Evolutionary conservation across 305 asterid species (phyloP).

Genomic region (Fraxinus sp.): DNA sequence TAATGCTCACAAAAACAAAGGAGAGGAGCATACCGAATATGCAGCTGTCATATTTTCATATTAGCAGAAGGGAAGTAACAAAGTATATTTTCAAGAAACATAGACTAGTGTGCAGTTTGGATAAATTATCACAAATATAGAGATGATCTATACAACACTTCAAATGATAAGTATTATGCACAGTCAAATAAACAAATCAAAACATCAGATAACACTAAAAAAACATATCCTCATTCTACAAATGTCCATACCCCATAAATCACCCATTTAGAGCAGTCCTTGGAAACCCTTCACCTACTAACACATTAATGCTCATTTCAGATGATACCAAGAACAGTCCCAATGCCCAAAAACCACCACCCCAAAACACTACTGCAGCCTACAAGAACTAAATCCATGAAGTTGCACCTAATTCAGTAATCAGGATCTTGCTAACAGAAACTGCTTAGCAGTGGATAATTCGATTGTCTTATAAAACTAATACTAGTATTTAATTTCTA

Average conservation of each 20-base stretch:
- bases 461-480: neutral
- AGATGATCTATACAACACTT: neutral
- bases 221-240: neutral
- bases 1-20: neutral
- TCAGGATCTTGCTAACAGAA: neutral
- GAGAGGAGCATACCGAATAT: neutral
- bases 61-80: neutral
- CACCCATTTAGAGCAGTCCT: neutral
- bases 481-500: neutral
- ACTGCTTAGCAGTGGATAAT: neutral
- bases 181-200: neutral
- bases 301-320: neutral
- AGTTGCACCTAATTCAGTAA: neutral
- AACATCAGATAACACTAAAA: neutral
- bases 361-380: constrained; percentile 1
- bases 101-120: neutral
- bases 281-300: neutral
- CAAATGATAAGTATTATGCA: neutral
- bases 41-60: neutral
- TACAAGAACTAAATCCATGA: constrained; percentile 15
- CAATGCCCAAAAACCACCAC: neutral
- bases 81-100: neutral
- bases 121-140: neutral
- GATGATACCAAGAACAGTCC: neutral
- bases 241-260: neutral